A percentile compares a stretch with the other conserved stretches of the same genome.
phyloP scores from a whole-genome alignment of 805 yeast species.

The Clavispora fructus region DNA sequence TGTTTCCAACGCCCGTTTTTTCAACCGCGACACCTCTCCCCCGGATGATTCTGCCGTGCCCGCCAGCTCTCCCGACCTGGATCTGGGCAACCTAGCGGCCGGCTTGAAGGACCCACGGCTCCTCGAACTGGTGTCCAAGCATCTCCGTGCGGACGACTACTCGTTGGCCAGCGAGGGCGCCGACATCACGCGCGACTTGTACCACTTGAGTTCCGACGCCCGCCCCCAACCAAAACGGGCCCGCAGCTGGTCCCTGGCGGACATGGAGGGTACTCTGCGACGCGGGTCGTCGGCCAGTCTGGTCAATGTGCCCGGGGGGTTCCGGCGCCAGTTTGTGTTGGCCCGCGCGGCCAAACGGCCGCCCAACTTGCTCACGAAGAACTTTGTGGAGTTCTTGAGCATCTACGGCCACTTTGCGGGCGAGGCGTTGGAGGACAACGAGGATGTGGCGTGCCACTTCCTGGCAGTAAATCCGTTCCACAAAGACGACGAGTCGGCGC shows the following conservation, averaged over 20 bases:
- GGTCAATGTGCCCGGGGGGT: constrained; percentile 76
- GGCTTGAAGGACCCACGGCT: constrained; percentile 4
- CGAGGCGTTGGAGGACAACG: constrained; percentile 66
- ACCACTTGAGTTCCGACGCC: constrained; percentile 5
- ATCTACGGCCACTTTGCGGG: constrained; percentile 87
- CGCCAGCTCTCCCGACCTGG: neutral
- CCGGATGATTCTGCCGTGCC: constrained; percentile 2
- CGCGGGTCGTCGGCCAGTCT: constrained; percentile 64
- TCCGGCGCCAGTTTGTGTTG: constrained; percentile 63
- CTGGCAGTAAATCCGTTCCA: constrained; percentile 17
- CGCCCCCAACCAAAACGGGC: constrained; percentile 8
- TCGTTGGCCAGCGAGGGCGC: constrained; percentile 14
- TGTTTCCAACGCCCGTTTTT: constrained; percentile 8
- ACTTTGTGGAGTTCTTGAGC: constrained; percentile 71
- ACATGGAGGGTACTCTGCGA: constrained; percentile 19
- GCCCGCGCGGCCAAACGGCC: constrained; percentile 5
- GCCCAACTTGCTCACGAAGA: constrained; percentile 56
- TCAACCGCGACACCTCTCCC: constrained; percentile 6
- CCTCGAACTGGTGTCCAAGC: constrained; percentile 11
- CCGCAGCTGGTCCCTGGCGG: constrained; percentile 12
- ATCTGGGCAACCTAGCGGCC: neutral
- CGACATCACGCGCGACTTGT: constrained; percentile 15
- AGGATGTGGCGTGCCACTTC: constrained; percentile 52
- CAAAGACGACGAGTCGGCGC: constrained; percentile 34
- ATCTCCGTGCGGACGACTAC: constrained; percentile 8